Conservation (phyloP, 2,329 filamentous ascomycete genomes). For the Cryphonectria nitschkei region DNA sequence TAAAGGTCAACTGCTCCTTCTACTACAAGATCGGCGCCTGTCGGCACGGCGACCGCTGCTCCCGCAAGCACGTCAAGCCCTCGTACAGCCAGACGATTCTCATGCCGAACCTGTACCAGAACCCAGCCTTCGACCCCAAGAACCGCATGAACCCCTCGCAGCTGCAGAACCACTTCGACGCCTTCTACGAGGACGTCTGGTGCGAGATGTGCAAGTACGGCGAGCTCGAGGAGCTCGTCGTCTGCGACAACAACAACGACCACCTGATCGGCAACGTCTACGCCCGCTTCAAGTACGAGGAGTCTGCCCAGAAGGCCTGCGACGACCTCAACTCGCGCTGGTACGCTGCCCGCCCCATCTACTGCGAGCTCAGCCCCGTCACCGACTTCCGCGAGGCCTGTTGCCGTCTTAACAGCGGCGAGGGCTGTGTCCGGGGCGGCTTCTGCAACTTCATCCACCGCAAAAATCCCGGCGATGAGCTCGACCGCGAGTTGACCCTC, state of each 20-base stretch:
- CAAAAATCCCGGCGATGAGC: slow-evolving; percentile 88
- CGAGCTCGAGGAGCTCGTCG: slow-evolving; percentile 94
- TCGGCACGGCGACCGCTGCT: slow-evolving; percentile 97
- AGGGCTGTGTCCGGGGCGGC: slow-evolving; percentile 92
- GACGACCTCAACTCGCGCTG: slow-evolving; percentile 92
- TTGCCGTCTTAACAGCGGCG: slow-evolving; percentile 90
- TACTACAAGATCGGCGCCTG: slow-evolving; percentile 99
- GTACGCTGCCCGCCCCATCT: slow-evolving; percentile 97
- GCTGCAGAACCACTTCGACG: slow-evolving; percentile 99
- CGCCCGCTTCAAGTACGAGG: slow-evolving; percentile 99
- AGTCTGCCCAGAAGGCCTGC: slow-evolving; percentile 89
- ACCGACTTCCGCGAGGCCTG: slow-evolving; percentile 98
- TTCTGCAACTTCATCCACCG: slow-evolving; percentile 99
- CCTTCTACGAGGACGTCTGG: slow-evolving; percentile 99
- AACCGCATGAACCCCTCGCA: slow-evolving; percentile 96
- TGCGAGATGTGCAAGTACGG: slow-evolving; percentile 99
- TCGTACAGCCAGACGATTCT: slow-evolving; percentile 98
- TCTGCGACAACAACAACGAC: slow-evolving; percentile 99
- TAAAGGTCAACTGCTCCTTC: slow-evolving; percentile 91
- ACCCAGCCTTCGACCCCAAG: slow-evolving; percentile 95
- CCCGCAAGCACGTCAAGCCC: slow-evolving; percentile 97
- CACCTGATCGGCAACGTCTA: slow-evolving; percentile 99
- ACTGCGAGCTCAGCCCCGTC: slow-evolving; percentile 95
- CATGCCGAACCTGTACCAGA: slow-evolving; percentile 98
- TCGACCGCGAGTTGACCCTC: slow-evolving; percentile 85